Base-by-base conservation (phyloP, 257 asterid genomes). In the Primulina tabacum region DNA sequence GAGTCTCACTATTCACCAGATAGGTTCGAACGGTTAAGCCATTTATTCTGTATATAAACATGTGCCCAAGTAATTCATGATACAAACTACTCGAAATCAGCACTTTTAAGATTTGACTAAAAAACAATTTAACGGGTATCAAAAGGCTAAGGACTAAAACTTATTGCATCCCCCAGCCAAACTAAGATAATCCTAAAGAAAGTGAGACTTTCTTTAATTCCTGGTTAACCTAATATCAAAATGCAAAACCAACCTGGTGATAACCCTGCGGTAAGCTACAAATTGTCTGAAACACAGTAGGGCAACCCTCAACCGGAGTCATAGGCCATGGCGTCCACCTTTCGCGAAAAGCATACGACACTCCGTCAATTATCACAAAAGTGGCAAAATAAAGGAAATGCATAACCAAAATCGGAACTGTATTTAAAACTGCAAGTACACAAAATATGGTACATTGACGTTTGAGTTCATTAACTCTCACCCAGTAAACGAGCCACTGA, bases 241-340 rank as follows among this genome's bases (percentile, higher is more conserved):
- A 50, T 50, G 21, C 21, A 17, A 50, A 17, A 75, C 73, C 50
- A 58, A 88, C 96, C 92, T 89, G 89, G 72, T 89, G 96, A 79
- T 82, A 76, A 12, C 96, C 96, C 3, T 90, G 88, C 32, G 82
- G 56, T 75, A 89, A 76, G 80, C 72, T 85, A 75, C 77, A 73
- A 65, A 86, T 67, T 59, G 84, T 87, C 81, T 89, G 96, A 83
- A 89, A 89, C 35, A 82, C 85, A 7, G 92, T 83, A 52, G 90
- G 92, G 76, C 88, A 82, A 59, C 96, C 96, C 78, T 89, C 96
- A 70, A 86, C 73, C 6, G 89, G 92, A 9, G 87, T 79, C 96
- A 89, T 86, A 56, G 86, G 71, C 34, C 57, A 86, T 73, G 75
- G 81, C 92, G 72, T 86, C 83, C 65, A 75, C 80, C 95, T 92